Base-by-base conservation (phyloP, 225 moss, liverwort and hornwort genomes). In the Anthoceros angustus region DNA sequence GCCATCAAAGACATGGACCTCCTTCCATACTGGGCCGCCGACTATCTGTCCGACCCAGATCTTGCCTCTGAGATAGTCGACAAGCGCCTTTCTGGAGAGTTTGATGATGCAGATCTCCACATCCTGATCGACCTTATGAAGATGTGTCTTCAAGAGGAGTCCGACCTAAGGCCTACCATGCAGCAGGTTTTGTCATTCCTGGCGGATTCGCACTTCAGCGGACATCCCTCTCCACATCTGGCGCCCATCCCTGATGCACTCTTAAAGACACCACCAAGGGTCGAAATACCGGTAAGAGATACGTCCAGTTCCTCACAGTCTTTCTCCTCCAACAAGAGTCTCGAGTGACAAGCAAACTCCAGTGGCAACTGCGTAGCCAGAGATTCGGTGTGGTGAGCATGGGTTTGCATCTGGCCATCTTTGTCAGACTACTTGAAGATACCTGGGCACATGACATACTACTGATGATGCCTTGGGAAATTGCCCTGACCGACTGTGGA, bases 1-100 rank as follows among this genome's bases (percentile, higher is more conserved):
- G 55, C 55, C 55, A 55, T 55, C 55, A 55, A 55, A 12, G 55
- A 15, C 55, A 20, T 20, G 16, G 55, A 55, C 55, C 55, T 55
- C 7, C 55, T 55, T 23, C 6, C 55, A 8, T 15, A 48, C 46
- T 18, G 14, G 55, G 55, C 55, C 4, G 55, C 55, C 8, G 23
- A 23, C n/a, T 55, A 20, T 20, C 18, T 55, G 7, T 18, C 18
- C 4, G 55, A 55, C 14, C 55, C 55, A 0, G 3, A 5, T 0
- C 8, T 9, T 23, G 14, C 55, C 16, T 23, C 18, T 23, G 16
- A 55, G 23, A 55, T 55, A 6, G 16, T 55, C 7, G 55, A 55
- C 55, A 20, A 15, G 10, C 55, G 55, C 14, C 14, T 55, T 18
- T 18, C 5, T 6, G 55, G 23, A 20, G 55, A 55, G 16, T 55